Percentiles rank a stretch among this genome's conserved stretches.
phyloP scores from a whole-genome alignment of 441 rosid genomes.

The Croton laevigatus region DNA sequence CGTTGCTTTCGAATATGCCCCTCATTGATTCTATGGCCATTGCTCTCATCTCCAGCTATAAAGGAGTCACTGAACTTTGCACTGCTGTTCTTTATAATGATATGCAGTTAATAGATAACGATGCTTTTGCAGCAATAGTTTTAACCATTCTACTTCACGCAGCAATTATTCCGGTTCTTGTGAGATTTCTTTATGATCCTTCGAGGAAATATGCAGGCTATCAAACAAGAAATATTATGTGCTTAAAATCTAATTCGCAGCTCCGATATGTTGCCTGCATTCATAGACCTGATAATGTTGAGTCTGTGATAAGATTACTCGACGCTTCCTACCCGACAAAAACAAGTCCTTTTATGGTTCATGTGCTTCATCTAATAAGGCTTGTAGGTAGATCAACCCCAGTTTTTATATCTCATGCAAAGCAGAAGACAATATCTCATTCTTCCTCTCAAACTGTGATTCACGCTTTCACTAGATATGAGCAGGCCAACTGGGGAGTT shows the following conservation, averaged over 20 bases:
- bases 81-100: background rate
- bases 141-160: slow-evolving; percentile 22
- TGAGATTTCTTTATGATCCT: slow-evolving; percentile 47
- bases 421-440: background rate
- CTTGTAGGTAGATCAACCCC: slow-evolving; percentile 49
- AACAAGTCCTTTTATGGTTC: slow-evolving; percentile 31
- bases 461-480: slow-evolving; percentile 29
- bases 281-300: slow-evolving; percentile 44
- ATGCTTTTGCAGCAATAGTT: background rate
- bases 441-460: slow-evolving; percentile 30
- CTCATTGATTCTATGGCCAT: slow-evolving; percentile 25
- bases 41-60: slow-evolving; percentile 26
- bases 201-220: slow-evolving; percentile 46
- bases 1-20: slow-evolving; percentile 20
- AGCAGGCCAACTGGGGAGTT: slow-evolving; percentile 9
- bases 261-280: slow-evolving; percentile 47
- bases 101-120: background rate
- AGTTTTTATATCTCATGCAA: slow-evolving; percentile 33
- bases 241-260: slow-evolving; percentile 15
- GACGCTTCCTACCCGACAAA: slow-evolving; percentile 27
- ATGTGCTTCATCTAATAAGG: slow-evolving; percentile 47
- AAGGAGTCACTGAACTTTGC: slow-evolving; percentile 32
- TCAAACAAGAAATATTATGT: slow-evolving; percentile 38
- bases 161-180: slow-evolving; percentile 32
- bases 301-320: slow-evolving; percentile 33